Evolutionary conservation across 148 eudicot genomes (phyloP).

Genomic region (Diospyros kaki): DNA sequence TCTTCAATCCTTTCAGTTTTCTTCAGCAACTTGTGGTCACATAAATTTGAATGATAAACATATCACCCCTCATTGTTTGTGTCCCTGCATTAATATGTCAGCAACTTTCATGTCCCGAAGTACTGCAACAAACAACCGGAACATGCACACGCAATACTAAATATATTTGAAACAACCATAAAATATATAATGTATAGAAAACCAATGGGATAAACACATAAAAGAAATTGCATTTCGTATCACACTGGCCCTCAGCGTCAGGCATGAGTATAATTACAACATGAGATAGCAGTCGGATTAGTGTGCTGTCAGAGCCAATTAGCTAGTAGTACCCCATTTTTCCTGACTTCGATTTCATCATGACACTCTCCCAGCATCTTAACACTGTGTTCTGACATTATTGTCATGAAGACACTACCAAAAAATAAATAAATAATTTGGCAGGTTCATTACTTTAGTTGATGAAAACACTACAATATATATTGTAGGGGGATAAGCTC

Average conservation of each 20-base stretch:
- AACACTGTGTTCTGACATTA: too few species aligned
- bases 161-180: background rate
- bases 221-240: background rate
- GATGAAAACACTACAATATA: background rate
- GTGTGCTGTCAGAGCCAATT: background rate
- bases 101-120: background rate
- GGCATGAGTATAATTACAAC: background rate
- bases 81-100: background rate
- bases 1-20: background rate
- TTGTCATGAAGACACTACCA: too few species aligned
- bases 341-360: background rate
- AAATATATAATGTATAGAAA: background rate
- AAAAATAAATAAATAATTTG: too few species aligned
- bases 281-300: background rate
- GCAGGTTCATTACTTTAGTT: too few species aligned
- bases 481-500: background rate
- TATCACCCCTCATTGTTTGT: background rate
- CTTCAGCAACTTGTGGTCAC: background rate
- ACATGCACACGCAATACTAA: background rate
- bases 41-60: too few species aligned
- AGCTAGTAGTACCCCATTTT: too few species aligned
- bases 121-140: background rate
- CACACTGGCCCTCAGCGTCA: background rate
- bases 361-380: background rate
- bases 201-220: background rate